Percentiles rank a stretch among this genome's conserved stretches.
These are phyloP conservation scores for Fraxinus floribunda DNA, from an alignment of 305 asterid genomes.

Conservation along the genomic window DNA sequence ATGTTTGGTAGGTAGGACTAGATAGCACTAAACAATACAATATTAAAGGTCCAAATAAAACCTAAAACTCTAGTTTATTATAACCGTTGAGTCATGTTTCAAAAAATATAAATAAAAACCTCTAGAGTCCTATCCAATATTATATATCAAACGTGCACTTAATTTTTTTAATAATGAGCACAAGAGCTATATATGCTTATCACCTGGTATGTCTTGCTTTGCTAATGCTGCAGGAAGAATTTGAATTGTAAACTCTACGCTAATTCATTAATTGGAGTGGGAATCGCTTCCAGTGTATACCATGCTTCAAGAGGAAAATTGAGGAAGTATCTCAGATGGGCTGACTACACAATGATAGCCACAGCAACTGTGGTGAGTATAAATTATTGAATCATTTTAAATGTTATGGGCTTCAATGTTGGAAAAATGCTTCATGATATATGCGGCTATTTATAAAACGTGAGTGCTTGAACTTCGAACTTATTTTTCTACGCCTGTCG, in stretches of 20 bases:
- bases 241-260: constrained; percentile 72
- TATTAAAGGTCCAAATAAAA: not conserved
- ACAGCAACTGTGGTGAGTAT: constrained; percentile 77
- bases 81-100: not conserved
- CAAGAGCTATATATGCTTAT: not conserved
- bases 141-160: not conserved
- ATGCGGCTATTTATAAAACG: not conserved
- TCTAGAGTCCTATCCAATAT: not conserved
- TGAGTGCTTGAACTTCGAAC: not conserved
- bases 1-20: not conserved
- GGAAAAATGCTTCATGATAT: not conserved
- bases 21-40: not conserved
- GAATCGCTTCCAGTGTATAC: constrained; percentile 72
- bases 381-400: not conserved
- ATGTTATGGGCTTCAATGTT: not conserved
- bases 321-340: constrained; percentile 87
- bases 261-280: constrained; percentile 84
- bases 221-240: constrained; percentile 61
- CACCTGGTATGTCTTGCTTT: constrained; percentile 3
- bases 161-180: not conserved
- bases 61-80: not conserved
- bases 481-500: not conserved
- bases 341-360: constrained; percentile 91
- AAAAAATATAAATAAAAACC: not conserved
- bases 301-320: constrained; percentile 77